Evolutionary conservation across 805 yeast species (phyloP).

Genomic region (Nakazawaea siamensis): DNA sequence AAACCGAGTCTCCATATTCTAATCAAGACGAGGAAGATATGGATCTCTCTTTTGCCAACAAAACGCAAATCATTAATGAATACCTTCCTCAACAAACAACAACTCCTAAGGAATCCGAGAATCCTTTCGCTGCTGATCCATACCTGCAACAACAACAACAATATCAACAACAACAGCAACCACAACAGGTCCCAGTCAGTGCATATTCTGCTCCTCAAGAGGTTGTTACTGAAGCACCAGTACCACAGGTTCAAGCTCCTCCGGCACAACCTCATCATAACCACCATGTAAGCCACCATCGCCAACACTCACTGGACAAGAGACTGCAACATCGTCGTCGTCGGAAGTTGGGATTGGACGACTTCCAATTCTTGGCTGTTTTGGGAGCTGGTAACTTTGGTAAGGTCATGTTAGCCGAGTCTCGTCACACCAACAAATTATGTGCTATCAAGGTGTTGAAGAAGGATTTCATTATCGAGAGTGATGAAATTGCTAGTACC

Average conservation of each 20-base stretch:
- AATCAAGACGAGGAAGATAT: slow-evolving; percentile 3
- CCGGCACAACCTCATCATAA: slow-evolving; percentile 12
- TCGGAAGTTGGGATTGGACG: slow-evolving; percentile 84
- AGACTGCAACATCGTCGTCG: slow-evolving; percentile 29
- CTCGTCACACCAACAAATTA: slow-evolving; percentile 67
- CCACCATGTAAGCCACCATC: slow-evolving; percentile 16
- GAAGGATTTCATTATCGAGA: slow-evolving; percentile 90
- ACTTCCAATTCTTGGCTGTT: slow-evolving; percentile 89
- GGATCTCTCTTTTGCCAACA: slow-evolving; percentile 1
- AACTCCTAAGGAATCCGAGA: background rate
- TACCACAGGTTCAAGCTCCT: background rate
- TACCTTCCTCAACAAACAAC: background rate
- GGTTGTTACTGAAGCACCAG: background rate
- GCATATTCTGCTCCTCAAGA: background rate
- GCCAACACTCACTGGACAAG: slow-evolving; percentile 23
- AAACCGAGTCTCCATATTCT: background rate
- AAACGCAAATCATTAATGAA: background rate
- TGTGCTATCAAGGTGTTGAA: slow-evolving; percentile 96
- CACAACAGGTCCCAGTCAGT: background rate
- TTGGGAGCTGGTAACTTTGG: slow-evolving; percentile 98
- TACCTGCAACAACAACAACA: background rate
- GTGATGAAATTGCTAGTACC: slow-evolving; percentile 93
- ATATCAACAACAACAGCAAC: background rate
- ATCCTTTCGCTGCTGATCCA: background rate
- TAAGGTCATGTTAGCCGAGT: slow-evolving; percentile 94